Evolutionary conservation across 495 filamentous ascomycete genomes (phyloP).

Genomic region (Penicillium canariense): DNA sequence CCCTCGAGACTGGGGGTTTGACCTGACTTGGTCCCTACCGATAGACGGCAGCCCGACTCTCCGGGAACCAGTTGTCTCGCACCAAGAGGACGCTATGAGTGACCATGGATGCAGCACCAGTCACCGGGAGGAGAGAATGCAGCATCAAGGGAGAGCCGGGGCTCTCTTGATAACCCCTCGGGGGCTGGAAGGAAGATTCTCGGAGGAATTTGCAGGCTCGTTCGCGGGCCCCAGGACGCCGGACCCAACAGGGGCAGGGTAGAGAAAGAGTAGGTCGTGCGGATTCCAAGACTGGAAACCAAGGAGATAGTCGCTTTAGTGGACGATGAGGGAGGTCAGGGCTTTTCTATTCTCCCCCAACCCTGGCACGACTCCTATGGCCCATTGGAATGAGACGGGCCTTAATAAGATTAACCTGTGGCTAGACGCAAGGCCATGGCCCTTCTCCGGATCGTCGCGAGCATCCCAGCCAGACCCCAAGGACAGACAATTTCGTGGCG

Average conservation of each 20-base stretch:
- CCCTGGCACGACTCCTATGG: neutral
- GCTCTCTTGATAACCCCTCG: neutral
- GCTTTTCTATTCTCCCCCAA: neutral
- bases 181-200: neutral
- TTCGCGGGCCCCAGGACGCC: conserved; percentile 5
- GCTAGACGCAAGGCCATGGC: neutral
- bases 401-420: conserved; percentile 6
- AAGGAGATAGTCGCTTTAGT: neutral
- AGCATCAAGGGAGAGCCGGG: conserved; percentile 13
- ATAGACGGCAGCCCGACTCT: neutral
- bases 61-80: conserved; percentile 9
- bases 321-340: neutral
- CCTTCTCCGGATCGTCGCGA: conserved; percentile 23
- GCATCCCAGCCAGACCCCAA: conserved; percentile 13
- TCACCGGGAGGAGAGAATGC: conserved; percentile 1
- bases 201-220: neutral
- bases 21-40: neutral
- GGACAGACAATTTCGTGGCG: conserved; percentile 13
- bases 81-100: conserved; percentile 11
- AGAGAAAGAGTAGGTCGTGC: conserved; percentile 3
- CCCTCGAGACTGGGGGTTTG: conserved; percentile 11
- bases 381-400: neutral
- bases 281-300: conserved; percentile 4
- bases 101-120: conserved; percentile 18
- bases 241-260: conserved; percentile 11